phyloP scores from a whole-genome alignment of 163 green algal genomes.

The Prototheca cutis region DNA sequence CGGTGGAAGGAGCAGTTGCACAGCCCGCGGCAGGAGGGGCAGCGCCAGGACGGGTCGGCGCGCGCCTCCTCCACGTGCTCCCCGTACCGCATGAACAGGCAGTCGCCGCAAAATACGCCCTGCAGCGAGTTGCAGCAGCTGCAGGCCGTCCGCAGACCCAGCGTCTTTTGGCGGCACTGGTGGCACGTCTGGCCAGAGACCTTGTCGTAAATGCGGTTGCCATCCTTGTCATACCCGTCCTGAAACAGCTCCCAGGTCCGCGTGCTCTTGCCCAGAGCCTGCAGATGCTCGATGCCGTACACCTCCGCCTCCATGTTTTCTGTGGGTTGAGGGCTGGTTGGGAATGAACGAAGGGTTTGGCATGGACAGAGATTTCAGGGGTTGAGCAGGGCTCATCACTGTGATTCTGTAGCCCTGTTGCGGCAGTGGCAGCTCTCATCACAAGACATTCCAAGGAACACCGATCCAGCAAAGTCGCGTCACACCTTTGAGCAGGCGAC shows the following conservation, averaged over 20 bases:
- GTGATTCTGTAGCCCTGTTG: too few relatives aligned
- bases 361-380: too few relatives aligned
- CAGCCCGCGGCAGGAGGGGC: slow-evolving; percentile 51
- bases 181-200: slow-evolving; percentile 60
- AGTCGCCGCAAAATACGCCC: slow-evolving; percentile 4
- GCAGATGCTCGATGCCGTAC: slow-evolving; percentile 33
- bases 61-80: slow-evolving; percentile 54
- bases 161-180: slow-evolving; percentile 67
- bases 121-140: slow-evolving; percentile 39
- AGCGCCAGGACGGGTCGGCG: slow-evolving; percentile 37
- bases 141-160: slow-evolving; percentile 50
- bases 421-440: too few relatives aligned
- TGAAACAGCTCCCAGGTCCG: slow-evolving; percentile 43
- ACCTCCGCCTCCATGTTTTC: slow-evolving; percentile 26
- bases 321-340: too few relatives aligned
- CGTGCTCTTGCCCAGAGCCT: slow-evolving; percentile 22
- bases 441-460: too few relatives aligned
- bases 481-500: slow-evolving; percentile 13
- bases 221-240: slow-evolving; percentile 38
- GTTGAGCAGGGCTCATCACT: too few relatives aligned
- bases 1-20: slow-evolving; percentile 69
- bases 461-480: neutral
- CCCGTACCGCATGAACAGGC: slow-evolving; percentile 63
- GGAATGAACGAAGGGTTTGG: too few relatives aligned
- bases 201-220: slow-evolving; percentile 57